These are phyloP conservation scores for Alopecurus myosuroides DNA, from an alignment of 176 grass and related monocot species.

Conservation along the genomic window DNA sequence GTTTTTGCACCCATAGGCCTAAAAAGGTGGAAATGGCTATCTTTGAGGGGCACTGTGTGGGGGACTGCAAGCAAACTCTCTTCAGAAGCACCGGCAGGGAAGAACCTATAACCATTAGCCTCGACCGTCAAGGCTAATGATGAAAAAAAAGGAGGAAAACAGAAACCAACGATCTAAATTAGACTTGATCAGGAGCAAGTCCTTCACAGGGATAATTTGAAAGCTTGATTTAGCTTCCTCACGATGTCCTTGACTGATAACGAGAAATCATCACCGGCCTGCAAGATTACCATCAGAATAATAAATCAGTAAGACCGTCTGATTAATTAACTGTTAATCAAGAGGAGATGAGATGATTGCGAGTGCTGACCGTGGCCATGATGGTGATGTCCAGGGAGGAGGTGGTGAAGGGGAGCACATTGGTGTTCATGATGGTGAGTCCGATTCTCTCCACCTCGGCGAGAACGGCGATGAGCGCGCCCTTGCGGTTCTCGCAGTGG, in stretches of 20 bases:
- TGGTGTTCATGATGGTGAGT: slow-evolving; percentile 81
- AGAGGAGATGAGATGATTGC: not conserved
- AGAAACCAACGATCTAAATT: slow-evolving; percentile 31
- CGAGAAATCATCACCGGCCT: slow-evolving; percentile 78
- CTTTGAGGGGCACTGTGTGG: slow-evolving; percentile 39
- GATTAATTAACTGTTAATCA: not conserved
- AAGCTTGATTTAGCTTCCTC: slow-evolving; percentile 74
- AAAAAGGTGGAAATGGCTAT: slow-evolving; percentile 64
- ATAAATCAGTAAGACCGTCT: not conserved
- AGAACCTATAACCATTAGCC: slow-evolving; percentile 48
- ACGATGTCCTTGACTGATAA: slow-evolving; percentile 90
- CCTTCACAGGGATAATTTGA: slow-evolving; percentile 61
- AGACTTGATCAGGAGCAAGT: slow-evolving; percentile 31
- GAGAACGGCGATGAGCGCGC: slow-evolving; percentile 56
- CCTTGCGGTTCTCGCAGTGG: slow-evolving; percentile 89
- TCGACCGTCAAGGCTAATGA: slow-evolving; percentile 30
- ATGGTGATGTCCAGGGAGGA: slow-evolving; percentile 82
- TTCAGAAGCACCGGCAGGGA: slow-evolving; percentile 36
- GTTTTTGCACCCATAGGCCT: slow-evolving; percentile 38
- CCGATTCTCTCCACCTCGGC: slow-evolving; percentile 60
- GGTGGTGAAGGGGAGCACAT: slow-evolving; percentile 72
- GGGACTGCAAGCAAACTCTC: slow-evolving; percentile 42
- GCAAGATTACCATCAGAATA: slow-evolving; percentile 28
- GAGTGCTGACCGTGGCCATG: slow-evolving; percentile 61
- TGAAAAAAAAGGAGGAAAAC: slow-evolving; percentile 34